Conservation (phyloP, 176 grass and related monocot species). For the Carex pumila region DNA sequence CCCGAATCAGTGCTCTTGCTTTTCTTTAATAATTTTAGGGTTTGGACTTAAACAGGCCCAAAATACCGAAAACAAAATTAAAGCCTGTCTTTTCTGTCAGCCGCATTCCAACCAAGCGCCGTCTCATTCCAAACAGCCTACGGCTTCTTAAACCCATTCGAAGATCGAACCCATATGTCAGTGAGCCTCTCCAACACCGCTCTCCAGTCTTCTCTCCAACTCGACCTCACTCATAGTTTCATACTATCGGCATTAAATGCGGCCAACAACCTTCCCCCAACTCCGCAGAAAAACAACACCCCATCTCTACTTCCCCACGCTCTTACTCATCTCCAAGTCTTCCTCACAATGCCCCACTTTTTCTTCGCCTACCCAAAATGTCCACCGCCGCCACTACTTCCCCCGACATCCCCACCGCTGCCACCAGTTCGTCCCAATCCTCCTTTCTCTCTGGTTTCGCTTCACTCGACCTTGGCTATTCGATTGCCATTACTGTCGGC, state of each 20-base stretch:
- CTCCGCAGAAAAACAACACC: conserved; percentile 30
- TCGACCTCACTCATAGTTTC: not conserved
- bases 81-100: not conserved
- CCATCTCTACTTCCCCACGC: conserved; percentile 18
- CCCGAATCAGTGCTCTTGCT: not conserved
- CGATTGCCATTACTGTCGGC: conserved; percentile 58
- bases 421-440: conserved; percentile 17
- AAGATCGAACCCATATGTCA: not conserved
- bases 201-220: not conserved
- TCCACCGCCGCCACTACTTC: conserved; percentile 7
- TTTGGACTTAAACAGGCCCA: not conserved
- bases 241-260: conserved; percentile 11
- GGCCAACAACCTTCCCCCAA: conserved; percentile 20
- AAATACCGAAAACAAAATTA: not conserved
- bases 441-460: conserved; percentile 36
- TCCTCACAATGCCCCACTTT: conserved; percentile 33
- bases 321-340: conserved; percentile 41
- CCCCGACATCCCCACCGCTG: not conserved
- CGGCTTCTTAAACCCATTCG: not conserved
- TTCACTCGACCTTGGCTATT: conserved; percentile 41
- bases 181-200: not conserved
- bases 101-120: not conserved
- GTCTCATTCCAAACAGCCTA: not conserved
- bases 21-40: not conserved
- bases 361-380: conserved; percentile 14